These are phyloP conservation scores for Venturia carpophila DNA, from an alignment of 2,329 filamentous ascomycete species.

Conservation along the genomic window DNA sequence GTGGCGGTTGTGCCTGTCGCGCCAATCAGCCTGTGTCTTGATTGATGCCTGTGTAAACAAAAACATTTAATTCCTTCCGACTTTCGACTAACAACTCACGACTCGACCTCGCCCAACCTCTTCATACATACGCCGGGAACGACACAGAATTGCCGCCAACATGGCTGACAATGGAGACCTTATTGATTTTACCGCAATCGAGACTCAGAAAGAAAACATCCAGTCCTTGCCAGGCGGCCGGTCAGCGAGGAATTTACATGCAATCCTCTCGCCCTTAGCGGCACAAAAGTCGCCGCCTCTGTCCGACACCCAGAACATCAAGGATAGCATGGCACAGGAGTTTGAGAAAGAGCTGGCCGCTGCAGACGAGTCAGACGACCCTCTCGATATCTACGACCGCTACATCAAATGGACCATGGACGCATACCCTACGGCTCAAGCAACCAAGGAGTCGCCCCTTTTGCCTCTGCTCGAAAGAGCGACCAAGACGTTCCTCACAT, in stretches of 20 bases:
- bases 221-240: constrained; percentile 81
- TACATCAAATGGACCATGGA: constrained; percentile 97
- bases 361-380: constrained; percentile 84
- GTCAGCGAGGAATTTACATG: constrained; percentile 80
- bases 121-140: background rate
- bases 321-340: constrained; percentile 71
- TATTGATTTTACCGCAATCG: constrained; percentile 78
- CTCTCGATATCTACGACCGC: constrained; percentile 88
- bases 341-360: constrained; percentile 76
- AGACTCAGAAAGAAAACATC: constrained; percentile 96
- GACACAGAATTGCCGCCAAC: background rate
- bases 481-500: constrained; percentile 81
- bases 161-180: constrained; percentile 41
- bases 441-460: constrained; percentile 83
- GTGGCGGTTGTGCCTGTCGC: background rate
- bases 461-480: constrained; percentile 84
- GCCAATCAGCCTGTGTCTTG: background rate
- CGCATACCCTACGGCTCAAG: constrained; percentile 88
- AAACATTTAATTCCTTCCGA: background rate
- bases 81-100: background rate
- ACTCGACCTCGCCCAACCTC: background rate
- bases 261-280: constrained; percentile 65
- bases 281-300: constrained; percentile 45
- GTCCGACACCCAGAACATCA: constrained; percentile 64
- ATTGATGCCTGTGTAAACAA: background rate